A percentile compares a stretch with the other conserved stretches of the same genome.
These are phyloP conservation scores for Candida awuae DNA, from an alignment of 805 yeast species.

Conservation along the genomic window DNA sequence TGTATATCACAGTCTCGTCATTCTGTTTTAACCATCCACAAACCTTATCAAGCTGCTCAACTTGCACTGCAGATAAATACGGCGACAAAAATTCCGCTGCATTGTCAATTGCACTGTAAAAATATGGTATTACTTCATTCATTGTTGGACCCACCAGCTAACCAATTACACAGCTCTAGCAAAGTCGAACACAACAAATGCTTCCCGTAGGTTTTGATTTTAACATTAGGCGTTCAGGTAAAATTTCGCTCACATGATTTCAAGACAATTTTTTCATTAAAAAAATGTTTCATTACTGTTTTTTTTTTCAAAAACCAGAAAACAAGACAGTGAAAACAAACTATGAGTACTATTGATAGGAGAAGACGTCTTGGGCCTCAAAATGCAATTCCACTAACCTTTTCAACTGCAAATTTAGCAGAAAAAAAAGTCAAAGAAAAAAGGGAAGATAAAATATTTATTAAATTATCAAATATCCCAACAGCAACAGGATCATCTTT, in stretches of 20 bases:
- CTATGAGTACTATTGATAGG: slow-evolving; percentile 51
- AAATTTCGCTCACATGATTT: too few species aligned
- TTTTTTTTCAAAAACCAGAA: not conserved
- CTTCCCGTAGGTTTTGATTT: too few species aligned
- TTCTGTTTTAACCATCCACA: slow-evolving; percentile 13
- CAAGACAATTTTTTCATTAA: too few species aligned
- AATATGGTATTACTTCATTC: slow-evolving; percentile 5
- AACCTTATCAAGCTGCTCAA: slow-evolving; percentile 5
- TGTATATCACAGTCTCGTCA: slow-evolving; percentile 11
- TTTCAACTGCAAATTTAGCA: slow-evolving; percentile 23
- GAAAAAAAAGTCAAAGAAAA: not conserved
- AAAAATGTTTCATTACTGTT: too few species aligned
- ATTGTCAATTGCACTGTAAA: not conserved
- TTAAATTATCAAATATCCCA: slow-evolving; percentile 56
- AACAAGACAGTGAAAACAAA: not conserved
- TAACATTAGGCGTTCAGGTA: too few species aligned
- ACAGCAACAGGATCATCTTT: slow-evolving; percentile 66
- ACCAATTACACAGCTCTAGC: too few species aligned
- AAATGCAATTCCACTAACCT: slow-evolving; percentile 47
- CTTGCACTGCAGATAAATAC: not conserved
- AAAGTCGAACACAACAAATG: too few species aligned
- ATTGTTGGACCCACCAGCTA: too few species aligned
- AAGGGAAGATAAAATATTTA: slow-evolving; percentile 33
- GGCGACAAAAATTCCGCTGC: not conserved
- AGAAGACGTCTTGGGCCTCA: slow-evolving; percentile 82